Evolutionary conservation across 352 stramenopile genomes (phyloP).

Genomic region (Phytopythium montanum): DNA sequence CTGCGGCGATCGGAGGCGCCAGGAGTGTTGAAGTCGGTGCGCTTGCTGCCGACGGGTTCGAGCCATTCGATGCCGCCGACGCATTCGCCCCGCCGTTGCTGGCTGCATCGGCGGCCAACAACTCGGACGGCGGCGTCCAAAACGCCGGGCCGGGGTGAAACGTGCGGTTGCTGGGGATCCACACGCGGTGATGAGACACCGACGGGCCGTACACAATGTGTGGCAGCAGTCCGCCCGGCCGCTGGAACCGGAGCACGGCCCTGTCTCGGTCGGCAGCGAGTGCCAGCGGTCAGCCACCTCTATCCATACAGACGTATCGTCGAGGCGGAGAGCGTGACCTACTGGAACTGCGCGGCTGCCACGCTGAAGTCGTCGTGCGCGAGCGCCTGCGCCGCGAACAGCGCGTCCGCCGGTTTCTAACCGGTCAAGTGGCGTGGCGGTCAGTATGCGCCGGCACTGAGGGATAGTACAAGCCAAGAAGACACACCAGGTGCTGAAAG

Average conservation of each 20-base stretch:
- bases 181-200: slow-evolving; percentile 36
- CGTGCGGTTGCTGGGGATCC: slow-evolving; percentile 64
- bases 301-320: no score
- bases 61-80: slow-evolving; percentile 1
- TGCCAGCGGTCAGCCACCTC: background rate
- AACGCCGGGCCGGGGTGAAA: slow-evolving; percentile 81
- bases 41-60: background rate
- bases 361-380: slow-evolving; percentile 71
- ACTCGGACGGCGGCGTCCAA: slow-evolving; percentile 22
- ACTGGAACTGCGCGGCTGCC: slow-evolving; percentile 62
- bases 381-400: slow-evolving; percentile 75
- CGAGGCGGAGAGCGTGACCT: background rate
- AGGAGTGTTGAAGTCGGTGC: slow-evolving; percentile 55
- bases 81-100: background rate
- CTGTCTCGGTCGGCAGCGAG: slow-evolving; percentile 10
- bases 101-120: background rate
- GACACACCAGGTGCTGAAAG: slow-evolving; percentile 74
- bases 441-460: background rate
- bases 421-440: background rate
- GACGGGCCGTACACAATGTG: slow-evolving; percentile 77
- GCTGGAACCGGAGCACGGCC: slow-evolving; percentile 57
- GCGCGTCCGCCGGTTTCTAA: slow-evolving; percentile 68
- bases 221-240: slow-evolving; percentile 47
- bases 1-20: slow-evolving; percentile 64
- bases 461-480: background rate